phyloP scores from a whole-genome alignment of 2,329 filamentous ascomycete species.

The Pestalotiopsis sp. region DNA sequence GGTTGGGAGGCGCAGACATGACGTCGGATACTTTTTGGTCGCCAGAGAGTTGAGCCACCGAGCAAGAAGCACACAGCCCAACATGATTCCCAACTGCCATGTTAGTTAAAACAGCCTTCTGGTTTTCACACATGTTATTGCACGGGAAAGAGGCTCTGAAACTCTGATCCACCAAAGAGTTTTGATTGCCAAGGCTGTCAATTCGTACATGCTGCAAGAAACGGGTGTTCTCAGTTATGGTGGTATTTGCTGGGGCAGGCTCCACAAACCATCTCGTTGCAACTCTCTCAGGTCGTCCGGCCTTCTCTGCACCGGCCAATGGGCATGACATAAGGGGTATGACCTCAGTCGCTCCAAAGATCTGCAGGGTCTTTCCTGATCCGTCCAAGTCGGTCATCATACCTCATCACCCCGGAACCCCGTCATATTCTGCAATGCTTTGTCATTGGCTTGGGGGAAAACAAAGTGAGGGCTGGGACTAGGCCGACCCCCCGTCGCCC shows the following conservation, averaged over 20 bases:
- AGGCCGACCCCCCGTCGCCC: neutral
- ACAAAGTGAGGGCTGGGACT: neutral
- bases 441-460: neutral
- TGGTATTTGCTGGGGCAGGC: too few relatives aligned
- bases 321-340: constrained; percentile 28
- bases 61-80: neutral
- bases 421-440: neutral
- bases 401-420: neutral
- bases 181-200: neutral
- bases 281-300: neutral
- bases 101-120: neutral
- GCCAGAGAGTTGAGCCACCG: too few relatives aligned
- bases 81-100: neutral
- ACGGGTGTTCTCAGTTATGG: neutral
- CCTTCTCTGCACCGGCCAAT: constrained; percentile 7
- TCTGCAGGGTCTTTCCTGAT: constrained; percentile 34
- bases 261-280: neutral
- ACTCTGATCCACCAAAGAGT: neutral
- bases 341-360: constrained; percentile 27
- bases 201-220: neutral
- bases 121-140: neutral
- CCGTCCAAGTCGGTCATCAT: constrained; percentile 10
- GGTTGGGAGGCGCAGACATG: too few relatives aligned
- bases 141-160: neutral
- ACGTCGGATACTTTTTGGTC: too few relatives aligned